A percentile compares a stretch with the other conserved stretches of the same genome.
phyloP scores from a whole-genome alignment of 2,329 filamentous ascomycete genomes.

The Pyricularia sp. region DNA sequence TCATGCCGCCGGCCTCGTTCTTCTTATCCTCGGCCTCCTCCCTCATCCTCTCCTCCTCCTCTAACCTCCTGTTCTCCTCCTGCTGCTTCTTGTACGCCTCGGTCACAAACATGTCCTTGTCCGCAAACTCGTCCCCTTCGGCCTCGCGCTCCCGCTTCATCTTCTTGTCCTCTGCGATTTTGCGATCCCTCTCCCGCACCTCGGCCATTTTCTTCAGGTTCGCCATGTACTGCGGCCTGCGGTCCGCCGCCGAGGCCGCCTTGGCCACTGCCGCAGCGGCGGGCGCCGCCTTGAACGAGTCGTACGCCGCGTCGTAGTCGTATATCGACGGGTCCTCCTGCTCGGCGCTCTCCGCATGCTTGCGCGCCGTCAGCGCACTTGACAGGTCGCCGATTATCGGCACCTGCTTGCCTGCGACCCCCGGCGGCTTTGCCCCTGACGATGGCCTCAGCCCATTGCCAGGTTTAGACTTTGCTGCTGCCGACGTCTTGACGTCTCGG shows the following conservation, averaged over 20 bases:
- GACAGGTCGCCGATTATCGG: slow-evolving; percentile 53
- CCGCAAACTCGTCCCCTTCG: slow-evolving; percentile 68
- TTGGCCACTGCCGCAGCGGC: slow-evolving; percentile 34
- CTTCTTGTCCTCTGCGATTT: slow-evolving; percentile 69
- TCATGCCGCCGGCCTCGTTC: slow-evolving; percentile 58
- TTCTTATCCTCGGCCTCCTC: slow-evolving; percentile 54
- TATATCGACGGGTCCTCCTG: slow-evolving; percentile 63
- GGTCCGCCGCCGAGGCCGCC: slow-evolving; percentile 26
- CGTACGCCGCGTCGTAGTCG: slow-evolving; percentile 75
- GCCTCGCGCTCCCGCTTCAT: slow-evolving; percentile 64
- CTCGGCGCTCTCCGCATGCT: slow-evolving; percentile 50
- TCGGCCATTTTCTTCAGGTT: slow-evolving; percentile 61
- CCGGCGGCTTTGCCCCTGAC: slow-evolving; percentile 20
- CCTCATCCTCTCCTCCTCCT: slow-evolving; percentile 55
- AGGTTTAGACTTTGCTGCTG: background rate
- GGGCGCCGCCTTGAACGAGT: slow-evolving; percentile 52
- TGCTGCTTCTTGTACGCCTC: slow-evolving; percentile 72
- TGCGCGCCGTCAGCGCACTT: slow-evolving; percentile 47
- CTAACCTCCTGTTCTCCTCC: slow-evolving; percentile 55
- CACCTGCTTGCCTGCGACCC: slow-evolving; percentile 10
- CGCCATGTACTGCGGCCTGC: slow-evolving; percentile 67
- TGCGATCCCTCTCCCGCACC: slow-evolving; percentile 61
- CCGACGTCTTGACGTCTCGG: background rate
- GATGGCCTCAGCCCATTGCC: slow-evolving; percentile 14
- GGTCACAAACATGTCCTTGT: slow-evolving; percentile 79